Percentiles rank a stretch among this genome's conserved stretches.
Evolutionary conservation across 208 protist genomes (phyloP).

Genomic region (Crithidia bombi): DNA sequence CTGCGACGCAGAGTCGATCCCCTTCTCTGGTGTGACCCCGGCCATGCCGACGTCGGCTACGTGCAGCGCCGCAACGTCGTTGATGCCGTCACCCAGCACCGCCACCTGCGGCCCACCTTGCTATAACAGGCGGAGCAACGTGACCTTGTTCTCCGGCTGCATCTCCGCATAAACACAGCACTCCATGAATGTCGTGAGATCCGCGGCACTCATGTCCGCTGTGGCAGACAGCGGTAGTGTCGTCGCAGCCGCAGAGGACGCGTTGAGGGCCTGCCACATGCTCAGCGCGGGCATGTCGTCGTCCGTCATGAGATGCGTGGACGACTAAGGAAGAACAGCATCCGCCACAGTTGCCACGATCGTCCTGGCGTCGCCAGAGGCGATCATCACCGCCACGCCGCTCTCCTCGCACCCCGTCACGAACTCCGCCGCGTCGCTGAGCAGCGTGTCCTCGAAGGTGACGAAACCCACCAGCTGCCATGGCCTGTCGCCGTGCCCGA

Average conservation of each 20-base stretch:
- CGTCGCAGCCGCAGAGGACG: background rate
- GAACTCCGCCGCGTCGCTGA: constrained; percentile 33
- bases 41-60: constrained; percentile 94
- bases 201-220: constrained; percentile 20
- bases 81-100: constrained; percentile 97
- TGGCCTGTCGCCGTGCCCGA: constrained; percentile 33
- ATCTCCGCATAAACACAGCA: constrained; percentile 85
- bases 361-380: constrained; percentile 76
- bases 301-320: constrained; percentile 11
- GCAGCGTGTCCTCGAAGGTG: constrained; percentile 88
- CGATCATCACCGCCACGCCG: constrained; percentile 92
- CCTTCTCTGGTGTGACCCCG: constrained; percentile 44
- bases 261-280: background rate
- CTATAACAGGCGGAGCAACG: constrained; percentile 85
- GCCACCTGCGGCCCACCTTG: constrained; percentile 75
- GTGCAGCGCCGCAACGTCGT: constrained; percentile 95
- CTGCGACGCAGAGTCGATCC: background rate
- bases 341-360: constrained; percentile 14
- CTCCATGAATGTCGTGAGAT: constrained; percentile 23
- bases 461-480: constrained; percentile 83
- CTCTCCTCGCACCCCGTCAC: constrained; percentile 54
- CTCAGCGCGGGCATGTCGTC: constrained; percentile 12
- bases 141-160: constrained; percentile 56
- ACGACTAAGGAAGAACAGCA: constrained; percentile 1
- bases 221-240: background rate